phyloP scores from a whole-genome alignment of 768 basidiomycete genomes.

The Kwoniella newhampshirensis region DNA sequence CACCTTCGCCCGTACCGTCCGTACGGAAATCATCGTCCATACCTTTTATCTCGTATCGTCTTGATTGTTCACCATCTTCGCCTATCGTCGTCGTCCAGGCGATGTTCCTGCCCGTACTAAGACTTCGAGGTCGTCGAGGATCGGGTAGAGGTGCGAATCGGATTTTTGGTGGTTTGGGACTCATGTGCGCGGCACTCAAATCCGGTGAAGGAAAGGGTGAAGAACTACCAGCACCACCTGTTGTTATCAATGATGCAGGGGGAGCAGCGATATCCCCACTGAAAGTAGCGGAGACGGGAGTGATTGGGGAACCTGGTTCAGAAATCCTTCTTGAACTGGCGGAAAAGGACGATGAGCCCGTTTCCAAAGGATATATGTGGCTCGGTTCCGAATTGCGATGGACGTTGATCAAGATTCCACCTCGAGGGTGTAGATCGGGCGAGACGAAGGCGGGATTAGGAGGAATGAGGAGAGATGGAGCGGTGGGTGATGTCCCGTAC shows the following conservation, averaged over 20 bases:
- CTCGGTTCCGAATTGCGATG: constrained; percentile 24
- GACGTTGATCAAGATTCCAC: constrained; percentile 42
- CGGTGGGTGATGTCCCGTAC: constrained; percentile 19
- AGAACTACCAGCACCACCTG: background rate
- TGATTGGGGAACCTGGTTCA: constrained; percentile 4
- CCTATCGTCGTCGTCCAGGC: constrained; percentile 29
- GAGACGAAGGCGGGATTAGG: constrained; percentile 32
- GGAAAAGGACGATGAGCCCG: background rate
- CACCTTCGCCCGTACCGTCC: too few relatives aligned
- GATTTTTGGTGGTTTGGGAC: constrained; percentile 54
- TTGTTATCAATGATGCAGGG: background rate
- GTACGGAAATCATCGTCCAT: constrained; percentile 12
- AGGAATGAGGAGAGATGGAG: constrained; percentile 35
- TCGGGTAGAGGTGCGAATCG: constrained; percentile 85
- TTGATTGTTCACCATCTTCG: constrained; percentile 28
- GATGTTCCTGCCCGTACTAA: constrained; percentile 46
- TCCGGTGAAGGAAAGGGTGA: constrained; percentile 7
- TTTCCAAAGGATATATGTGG: background rate
- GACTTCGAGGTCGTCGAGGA: constrained; percentile 59
- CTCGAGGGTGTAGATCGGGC: constrained; percentile 24
- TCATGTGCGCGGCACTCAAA: background rate
- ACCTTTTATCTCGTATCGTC: constrained; percentile 32
- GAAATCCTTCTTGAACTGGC: background rate
- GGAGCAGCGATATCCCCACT: too few relatives aligned
- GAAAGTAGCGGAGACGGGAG: constrained; percentile 1